Evolutionary conservation across 768 basidiomycete genomes (phyloP).

Genomic region (Lactifluus subvellereus): DNA sequence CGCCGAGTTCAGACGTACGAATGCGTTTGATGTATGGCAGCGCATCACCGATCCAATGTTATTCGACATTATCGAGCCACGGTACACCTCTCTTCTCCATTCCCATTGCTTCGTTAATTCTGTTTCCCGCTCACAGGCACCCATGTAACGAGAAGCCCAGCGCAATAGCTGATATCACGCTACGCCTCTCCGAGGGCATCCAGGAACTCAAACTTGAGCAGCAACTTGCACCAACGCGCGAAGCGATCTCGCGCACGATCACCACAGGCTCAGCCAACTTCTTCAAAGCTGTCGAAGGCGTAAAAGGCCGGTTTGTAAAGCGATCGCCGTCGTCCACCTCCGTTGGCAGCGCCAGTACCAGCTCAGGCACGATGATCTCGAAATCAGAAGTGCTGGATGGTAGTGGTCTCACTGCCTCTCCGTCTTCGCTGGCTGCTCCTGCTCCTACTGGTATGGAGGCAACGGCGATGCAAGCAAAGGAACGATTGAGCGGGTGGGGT

Average conservation of each 20-base stretch:
- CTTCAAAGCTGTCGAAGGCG: slow-evolving; percentile 87
- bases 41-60: slow-evolving; percentile 83
- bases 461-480: slow-evolving; percentile 21
- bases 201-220: slow-evolving; percentile 92
- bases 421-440: background rate
- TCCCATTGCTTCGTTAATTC: background rate
- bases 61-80: slow-evolving; percentile 93
- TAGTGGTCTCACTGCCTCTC: slow-evolving; percentile 21
- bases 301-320: slow-evolving; percentile 65
- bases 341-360: slow-evolving; percentile 21
- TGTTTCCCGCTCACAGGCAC: slow-evolving; percentile 47
- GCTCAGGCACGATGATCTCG: slow-evolving; percentile 28
- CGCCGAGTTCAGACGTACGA: slow-evolving; percentile 78
- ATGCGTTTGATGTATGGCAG: slow-evolving; percentile 89
- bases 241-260: slow-evolving; percentile 77
- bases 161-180: slow-evolving; percentile 84
- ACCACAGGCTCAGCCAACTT: slow-evolving; percentile 70
- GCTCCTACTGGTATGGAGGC: slow-evolving; percentile 25
- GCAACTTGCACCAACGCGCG: slow-evolving; percentile 87
- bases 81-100: slow-evolving; percentile 41
- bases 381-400: slow-evolving; percentile 26
- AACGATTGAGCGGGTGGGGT: slow-evolving; percentile 22
- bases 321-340: slow-evolving; percentile 29
- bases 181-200: slow-evolving; percentile 88
- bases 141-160: slow-evolving; percentile 90